A percentile compares a stretch with the other conserved stretches of the same genome.
phyloP scores from a whole-genome alignment of 1,284 basidiomycete species.

The Pholiota adiposa region DNA sequence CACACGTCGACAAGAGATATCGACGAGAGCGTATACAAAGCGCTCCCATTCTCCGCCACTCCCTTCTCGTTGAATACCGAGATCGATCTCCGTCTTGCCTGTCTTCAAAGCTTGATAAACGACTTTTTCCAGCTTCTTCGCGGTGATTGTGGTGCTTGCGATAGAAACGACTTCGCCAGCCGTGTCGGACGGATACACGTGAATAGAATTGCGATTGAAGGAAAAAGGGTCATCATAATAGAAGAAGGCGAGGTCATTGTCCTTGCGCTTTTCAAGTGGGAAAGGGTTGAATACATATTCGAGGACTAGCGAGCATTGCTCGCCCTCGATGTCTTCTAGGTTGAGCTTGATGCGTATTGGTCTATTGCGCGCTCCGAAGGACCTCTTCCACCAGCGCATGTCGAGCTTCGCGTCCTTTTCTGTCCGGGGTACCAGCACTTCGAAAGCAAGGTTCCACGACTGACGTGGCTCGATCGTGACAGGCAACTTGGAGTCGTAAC shows the following conservation, averaged over 20 bases:
- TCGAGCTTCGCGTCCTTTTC: slow-evolving; percentile 32
- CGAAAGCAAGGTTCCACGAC: slow-evolving; percentile 30
- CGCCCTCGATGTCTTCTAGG: slow-evolving; percentile 38
- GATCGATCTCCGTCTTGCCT: slow-evolving; percentile 38
- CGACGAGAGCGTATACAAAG: slow-evolving; percentile 40
- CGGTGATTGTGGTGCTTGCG: slow-evolving; percentile 23
- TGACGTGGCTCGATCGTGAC: slow-evolving; percentile 39
- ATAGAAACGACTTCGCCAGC: slow-evolving; percentile 25
- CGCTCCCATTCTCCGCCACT: slow-evolving; percentile 37
- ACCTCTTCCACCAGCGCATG: slow-evolving; percentile 35
- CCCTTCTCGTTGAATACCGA: slow-evolving; percentile 35
- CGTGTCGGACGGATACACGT: slow-evolving; percentile 23
- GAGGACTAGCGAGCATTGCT: slow-evolving; percentile 36
- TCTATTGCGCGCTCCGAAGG: slow-evolving; percentile 32
- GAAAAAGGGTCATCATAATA: slow-evolving; percentile 36
- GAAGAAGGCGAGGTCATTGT: slow-evolving; percentile 34
- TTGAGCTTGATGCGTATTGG: slow-evolving; percentile 37
- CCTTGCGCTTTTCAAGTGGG: slow-evolving; percentile 29
- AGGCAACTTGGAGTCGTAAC: slow-evolving; percentile 24
- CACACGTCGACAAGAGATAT: slow-evolving; percentile 40
- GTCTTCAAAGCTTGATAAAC: slow-evolving; percentile 40
- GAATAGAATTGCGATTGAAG: slow-evolving; percentile 28
- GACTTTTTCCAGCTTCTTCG: slow-evolving; percentile 31
- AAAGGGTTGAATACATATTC: slow-evolving; percentile 39
- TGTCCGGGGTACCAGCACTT: slow-evolving; percentile 32